A percentile compares a stretch with the other conserved stretches of the same genome.
Conservation (phyloP, 306 rosid species). For the Quercus suber region DNA sequence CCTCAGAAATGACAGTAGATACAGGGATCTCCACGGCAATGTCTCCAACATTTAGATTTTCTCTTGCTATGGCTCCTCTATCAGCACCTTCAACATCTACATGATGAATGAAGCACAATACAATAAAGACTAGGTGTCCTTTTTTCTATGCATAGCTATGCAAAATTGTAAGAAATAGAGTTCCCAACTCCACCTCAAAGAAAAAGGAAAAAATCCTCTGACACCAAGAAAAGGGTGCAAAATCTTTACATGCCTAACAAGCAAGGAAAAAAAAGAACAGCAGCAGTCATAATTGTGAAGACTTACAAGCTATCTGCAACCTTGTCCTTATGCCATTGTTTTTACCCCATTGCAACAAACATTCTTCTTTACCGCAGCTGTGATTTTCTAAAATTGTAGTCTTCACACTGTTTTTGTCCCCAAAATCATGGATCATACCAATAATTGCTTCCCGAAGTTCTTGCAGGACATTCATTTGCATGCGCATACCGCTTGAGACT, state of each 20-base stretch:
- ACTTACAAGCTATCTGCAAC: constrained; percentile 72
- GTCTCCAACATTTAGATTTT: constrained; percentile 80
- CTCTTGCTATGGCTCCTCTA: constrained; percentile 69
- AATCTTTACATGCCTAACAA: not conserved
- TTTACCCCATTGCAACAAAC: constrained; percentile 70
- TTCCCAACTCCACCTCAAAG: not conserved
- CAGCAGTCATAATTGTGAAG: not conserved
- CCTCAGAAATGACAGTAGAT: constrained; percentile 74
- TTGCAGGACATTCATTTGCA: constrained; percentile 40
- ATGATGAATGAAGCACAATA: constrained; percentile 19
- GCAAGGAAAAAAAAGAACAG: not conserved
- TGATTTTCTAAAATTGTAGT: constrained; percentile 42
- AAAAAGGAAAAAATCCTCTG: not conserved
- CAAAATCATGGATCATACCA: constrained; percentile 42
- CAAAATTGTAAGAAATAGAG: not conserved
- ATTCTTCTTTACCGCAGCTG: constrained; percentile 42
- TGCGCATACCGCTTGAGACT: constrained; percentile 37
- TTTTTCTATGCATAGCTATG: not conserved
- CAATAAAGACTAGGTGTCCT: not conserved
- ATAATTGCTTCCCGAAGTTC: constrained; percentile 34
- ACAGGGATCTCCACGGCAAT: constrained; percentile 77
- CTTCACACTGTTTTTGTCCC: constrained; percentile 32
- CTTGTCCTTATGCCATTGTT: constrained; percentile 56
- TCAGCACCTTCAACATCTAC: constrained; percentile 84
- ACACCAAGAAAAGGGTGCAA: not conserved